A percentile compares a stretch with the other conserved stretches of the same genome.
phyloP scores from a whole-genome alignment of 2,329 filamentous ascomycete genomes.

The Paramyrothecium roridum region DNA sequence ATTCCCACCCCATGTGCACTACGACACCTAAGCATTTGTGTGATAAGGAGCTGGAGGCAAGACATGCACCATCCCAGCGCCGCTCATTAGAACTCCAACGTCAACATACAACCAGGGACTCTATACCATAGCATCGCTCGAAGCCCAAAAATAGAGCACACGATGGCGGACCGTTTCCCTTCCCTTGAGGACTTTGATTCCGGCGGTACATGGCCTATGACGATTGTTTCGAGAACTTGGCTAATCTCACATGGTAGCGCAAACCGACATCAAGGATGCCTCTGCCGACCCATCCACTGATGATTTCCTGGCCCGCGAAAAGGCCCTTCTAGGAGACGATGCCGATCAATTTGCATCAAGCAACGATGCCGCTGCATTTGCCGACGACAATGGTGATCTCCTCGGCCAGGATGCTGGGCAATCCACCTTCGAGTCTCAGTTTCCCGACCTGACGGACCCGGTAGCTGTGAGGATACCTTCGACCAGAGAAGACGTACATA shows the following conservation, averaged over 20 bases:
- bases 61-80: constrained; percentile 13
- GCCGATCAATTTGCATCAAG: constrained; percentile 83
- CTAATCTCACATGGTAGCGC: constrained; percentile 46
- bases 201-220: constrained; percentile 41
- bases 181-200: constrained; percentile 76
- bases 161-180: constrained; percentile 76
- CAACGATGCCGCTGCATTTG: constrained; percentile 65
- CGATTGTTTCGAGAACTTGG: constrained; percentile 6
- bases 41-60: constrained; percentile 13
- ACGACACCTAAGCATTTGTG: neutral
- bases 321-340: constrained; percentile 86
- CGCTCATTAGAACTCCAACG: neutral
- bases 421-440: constrained; percentile 76
- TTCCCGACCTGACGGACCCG: constrained; percentile 67
- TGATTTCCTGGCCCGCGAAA: constrained; percentile 90
- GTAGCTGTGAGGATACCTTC: constrained; percentile 24
- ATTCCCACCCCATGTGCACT: constrained; percentile 17
- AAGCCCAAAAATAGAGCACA: constrained; percentile 10
- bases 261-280: constrained; percentile 61
- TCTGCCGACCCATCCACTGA: constrained; percentile 60
- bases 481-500: neutral
- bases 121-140: neutral
- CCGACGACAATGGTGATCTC: constrained; percentile 66
- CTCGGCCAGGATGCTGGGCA: constrained; percentile 60
- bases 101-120: neutral